Base-by-base conservation (phyloP, 2,329 filamentous ascomycete genomes). In the Tolypocladium ovalisporum region DNA sequence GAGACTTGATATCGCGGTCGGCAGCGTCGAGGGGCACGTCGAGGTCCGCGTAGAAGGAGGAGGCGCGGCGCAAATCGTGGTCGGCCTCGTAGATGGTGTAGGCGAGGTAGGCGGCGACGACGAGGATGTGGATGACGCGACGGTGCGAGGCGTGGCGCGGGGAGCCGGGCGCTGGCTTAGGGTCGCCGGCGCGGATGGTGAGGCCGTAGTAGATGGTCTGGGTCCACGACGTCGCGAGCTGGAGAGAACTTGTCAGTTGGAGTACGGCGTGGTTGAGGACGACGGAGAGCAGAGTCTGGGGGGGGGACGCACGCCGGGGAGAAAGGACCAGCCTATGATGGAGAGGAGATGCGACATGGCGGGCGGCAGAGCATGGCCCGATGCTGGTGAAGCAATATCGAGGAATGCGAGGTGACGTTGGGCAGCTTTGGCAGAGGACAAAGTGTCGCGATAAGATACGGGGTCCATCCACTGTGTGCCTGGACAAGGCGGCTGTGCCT, bases 71-170 rank as follows among this genome's bases (percentile, higher is more conserved):
- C 34, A 96, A 79, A 61, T 90, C 85, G 75, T 89, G 85, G 78
- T 96, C 89, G 66, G 90, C 88, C 75, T 97, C 93, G 75, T 92
- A 94, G 66, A 97, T 84, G 52, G 91, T 96, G 78, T 96, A 97
- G 62, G 87, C 74, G 40, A 97, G 88, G 75, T 97, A 99, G 60
- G 83, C 75, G 54, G 87, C 78, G 54, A 97, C 87, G 66, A 97
- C 89, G 64, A 87, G 77, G 68, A 93, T 87, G 70, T 94, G 86
- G 69, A 97, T 93, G 65, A 85, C 83, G 58, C 88, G 88, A 59
- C 90, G 87, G 75, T 97, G 89, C 58, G 81, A 79, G 61, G 80
- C 78, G 70, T 83, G 89, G 62, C 85, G 85, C 2, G 84, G 79
- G n/a, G 81, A 78, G 70, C 89, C 83, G 39, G 88, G 83, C 58